phyloP scores from a whole-genome alignment of 139 green algal species.

The Limnomonas spitsbergensis region DNA sequence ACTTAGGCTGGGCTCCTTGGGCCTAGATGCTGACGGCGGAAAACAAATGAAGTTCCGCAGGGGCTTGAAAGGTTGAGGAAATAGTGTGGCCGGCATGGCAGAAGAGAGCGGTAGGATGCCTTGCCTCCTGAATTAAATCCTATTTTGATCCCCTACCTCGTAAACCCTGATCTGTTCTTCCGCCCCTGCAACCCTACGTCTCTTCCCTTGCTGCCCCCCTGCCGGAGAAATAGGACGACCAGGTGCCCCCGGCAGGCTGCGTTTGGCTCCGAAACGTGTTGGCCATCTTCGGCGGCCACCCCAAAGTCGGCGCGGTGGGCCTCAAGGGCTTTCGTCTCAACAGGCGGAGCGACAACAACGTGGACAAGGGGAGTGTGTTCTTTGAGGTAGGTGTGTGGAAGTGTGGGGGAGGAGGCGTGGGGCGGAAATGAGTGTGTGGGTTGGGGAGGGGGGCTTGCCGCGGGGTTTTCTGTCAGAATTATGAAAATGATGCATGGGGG shows the following conservation, averaged over 20 bases:
- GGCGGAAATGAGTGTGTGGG: too few species aligned
- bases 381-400: neutral
- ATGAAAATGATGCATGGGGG: too few species aligned
- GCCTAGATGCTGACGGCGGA: too few species aligned
- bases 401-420: too few species aligned
- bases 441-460: too few species aligned
- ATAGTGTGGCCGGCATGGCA: neutral
- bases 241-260: neutral
- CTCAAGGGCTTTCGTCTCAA: conserved; percentile 10
- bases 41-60: too few species aligned
- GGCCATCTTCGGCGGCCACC: neutral
- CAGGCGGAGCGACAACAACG: neutral
- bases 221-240: conserved; percentile 18
- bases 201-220: too few species aligned
- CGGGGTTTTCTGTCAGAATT: too few species aligned
- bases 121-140: too few species aligned
- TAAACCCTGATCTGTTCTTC: neutral
- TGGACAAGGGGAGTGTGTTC: neutral
- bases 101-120: neutral
- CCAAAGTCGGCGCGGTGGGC: neutral
- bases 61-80: too few species aligned
- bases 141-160: neutral
- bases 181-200: too few species aligned
- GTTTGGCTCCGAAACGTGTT: neutral
- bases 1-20: too few species aligned